Evolutionary conservation across 2,329 filamentous ascomycete genomes (phyloP), one percentile per base, ranked within the genome.

Genomic region (Diplocarpon rosae): DNA sequence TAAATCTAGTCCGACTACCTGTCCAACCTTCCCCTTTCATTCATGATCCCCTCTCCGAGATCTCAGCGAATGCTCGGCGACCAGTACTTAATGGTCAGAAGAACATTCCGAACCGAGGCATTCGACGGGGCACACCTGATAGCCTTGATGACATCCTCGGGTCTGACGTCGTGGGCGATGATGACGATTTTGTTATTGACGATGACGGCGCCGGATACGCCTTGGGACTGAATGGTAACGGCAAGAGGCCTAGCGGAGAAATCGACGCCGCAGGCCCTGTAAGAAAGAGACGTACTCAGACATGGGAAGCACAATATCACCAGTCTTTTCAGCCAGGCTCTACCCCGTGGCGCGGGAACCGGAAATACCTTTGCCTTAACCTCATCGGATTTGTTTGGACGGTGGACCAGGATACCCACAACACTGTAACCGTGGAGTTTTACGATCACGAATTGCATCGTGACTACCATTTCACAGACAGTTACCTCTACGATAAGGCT

Each of bases 391-490:
- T 93, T 59, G 85, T 95, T 8, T 98, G 92, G 87, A 96, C 90
- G 0, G 86, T 98, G 14, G 85, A 95, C 55, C 92, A 98, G 64
- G 89, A 95, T 59, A 85, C 83, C 0, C 83, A 90, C 56, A 79
- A 96, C 61, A 98, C 92, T 1, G 82, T 98, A 10, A 95, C 89
- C 0, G 89, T 96, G 1, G 92, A 96, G 58, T 98, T 98, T 62
- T 95, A 96, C 62, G 93, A 98, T 63, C 83, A 88, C 47, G 88
- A 94, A 55, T 80, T 84, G 47, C 84, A 95, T 62, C 77, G 90
- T 38, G 88, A 96, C 62, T 95, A 95, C 58, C 92, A 96, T 67
- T 96, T 98, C 62, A 96, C 89, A 11, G 92, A 98, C 61, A 90
- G 88, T 1, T 95, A 88, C 61, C 72, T 88, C 3, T 96, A 96